phyloP scores from a whole-genome alignment of 1,284 basidiomycete species.

The Sanghuangporus weigelae region DNA sequence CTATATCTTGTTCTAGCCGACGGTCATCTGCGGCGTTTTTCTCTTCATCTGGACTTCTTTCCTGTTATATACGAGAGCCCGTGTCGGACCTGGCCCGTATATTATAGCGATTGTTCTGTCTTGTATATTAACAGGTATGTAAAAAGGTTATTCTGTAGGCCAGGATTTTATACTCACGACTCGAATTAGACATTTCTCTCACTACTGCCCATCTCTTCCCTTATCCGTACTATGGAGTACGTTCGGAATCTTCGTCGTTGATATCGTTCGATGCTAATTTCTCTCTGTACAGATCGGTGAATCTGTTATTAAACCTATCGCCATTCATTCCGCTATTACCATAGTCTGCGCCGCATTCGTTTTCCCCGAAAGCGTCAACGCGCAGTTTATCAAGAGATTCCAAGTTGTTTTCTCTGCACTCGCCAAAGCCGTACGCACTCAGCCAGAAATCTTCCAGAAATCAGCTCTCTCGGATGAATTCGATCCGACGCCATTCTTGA shows the following conservation, averaged over 20 bases:
- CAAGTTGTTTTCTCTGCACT: constrained; percentile 50
- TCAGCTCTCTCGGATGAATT: constrained; percentile 38
- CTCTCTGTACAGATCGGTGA: constrained; percentile 39
- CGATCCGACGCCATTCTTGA: constrained; percentile 41
- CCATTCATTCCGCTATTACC: constrained; percentile 55
- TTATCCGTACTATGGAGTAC: constrained; percentile 54
- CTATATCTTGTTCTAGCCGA: constrained; percentile 35
- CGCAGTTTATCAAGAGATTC: constrained; percentile 54
- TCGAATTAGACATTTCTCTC: constrained; percentile 36
- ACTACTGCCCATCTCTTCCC: constrained; percentile 61
- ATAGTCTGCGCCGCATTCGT: constrained; percentile 49
- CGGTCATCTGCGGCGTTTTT: constrained; percentile 59
- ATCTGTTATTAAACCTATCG: constrained; percentile 53
- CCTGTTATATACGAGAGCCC: constrained; percentile 61
- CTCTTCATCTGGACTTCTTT: constrained; percentile 58
- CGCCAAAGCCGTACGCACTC: constrained; percentile 31
- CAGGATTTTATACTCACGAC: constrained; percentile 18
- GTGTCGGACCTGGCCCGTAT: constrained; percentile 58
- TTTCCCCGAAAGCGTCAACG: constrained; percentile 65
- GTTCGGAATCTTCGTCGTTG: constrained; percentile 15
- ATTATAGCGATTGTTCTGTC: constrained; percentile 51
- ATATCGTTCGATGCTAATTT: not conserved
- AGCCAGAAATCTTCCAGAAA: constrained; percentile 33
- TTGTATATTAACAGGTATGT: constrained; percentile 49
- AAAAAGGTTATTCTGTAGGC: constrained; percentile 15